Conservation (phyloP, 2,329 filamentous ascomycete species). For the Aspergillus bombycis region DNA sequence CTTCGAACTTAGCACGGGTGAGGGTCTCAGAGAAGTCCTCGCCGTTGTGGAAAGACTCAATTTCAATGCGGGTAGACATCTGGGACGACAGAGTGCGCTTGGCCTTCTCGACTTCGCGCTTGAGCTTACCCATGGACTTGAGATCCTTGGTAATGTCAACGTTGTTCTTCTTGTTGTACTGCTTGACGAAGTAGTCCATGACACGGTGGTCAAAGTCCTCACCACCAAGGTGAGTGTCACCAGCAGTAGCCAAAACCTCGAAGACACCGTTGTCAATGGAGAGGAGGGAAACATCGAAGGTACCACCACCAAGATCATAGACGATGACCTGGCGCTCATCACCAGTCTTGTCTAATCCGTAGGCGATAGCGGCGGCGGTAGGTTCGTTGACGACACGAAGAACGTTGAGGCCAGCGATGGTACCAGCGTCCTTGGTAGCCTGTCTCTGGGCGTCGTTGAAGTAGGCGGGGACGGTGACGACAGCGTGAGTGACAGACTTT, state of each 20-base stretch:
- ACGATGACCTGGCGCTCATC: slow-evolving; percentile 87
- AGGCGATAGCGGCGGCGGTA: slow-evolving; percentile 92
- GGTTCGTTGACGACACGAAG: slow-evolving; percentile 97
- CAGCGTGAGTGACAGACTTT: slow-evolving; percentile 63
- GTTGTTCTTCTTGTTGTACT: slow-evolving; percentile 97
- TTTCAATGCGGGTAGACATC: slow-evolving; percentile 92
- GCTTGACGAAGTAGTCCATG: slow-evolving; percentile 95
- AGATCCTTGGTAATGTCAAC: slow-evolving; percentile 92
- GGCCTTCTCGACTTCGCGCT: slow-evolving; percentile 99
- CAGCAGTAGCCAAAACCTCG: slow-evolving; percentile 89
- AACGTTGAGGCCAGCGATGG: slow-evolving; percentile 90
- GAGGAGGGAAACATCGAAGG: slow-evolving; percentile 90
- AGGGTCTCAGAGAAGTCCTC: slow-evolving; percentile 98
- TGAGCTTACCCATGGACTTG: slow-evolving; percentile 99
- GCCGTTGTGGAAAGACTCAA: slow-evolving; percentile 95
- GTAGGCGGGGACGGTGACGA: slow-evolving; percentile 94
- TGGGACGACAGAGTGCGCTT: slow-evolving; percentile 97
- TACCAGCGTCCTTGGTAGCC: slow-evolving; percentile 92
- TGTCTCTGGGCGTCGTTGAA: slow-evolving; percentile 99
- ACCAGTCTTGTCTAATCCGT: slow-evolving; percentile 85
- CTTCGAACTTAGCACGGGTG: slow-evolving; percentile 98
- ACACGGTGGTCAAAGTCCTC: slow-evolving; percentile 98
- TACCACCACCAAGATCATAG: slow-evolving; percentile 93
- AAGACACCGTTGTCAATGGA: slow-evolving; percentile 92
- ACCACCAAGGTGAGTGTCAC: slow-evolving; percentile 97